Percentiles rank a stretch among this genome's conserved stretches.
Evolutionary conservation across 352 stramenopile genomes (phyloP).

Genomic region (Globisporangium cystogenes): DNA sequence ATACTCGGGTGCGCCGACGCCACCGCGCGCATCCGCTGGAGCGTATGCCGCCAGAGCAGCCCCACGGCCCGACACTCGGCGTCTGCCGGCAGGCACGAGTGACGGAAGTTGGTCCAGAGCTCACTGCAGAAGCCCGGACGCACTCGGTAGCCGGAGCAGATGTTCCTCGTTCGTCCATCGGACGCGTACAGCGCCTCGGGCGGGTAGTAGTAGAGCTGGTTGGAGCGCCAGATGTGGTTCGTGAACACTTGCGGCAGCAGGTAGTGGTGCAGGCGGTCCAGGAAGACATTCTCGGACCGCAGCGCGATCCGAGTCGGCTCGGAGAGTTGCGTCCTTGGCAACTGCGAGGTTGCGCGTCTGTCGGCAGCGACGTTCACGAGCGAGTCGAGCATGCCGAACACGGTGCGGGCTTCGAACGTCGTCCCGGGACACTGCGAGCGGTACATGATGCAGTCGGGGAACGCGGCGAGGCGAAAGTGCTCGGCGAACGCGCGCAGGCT

Average conservation of each 20-base stretch:
- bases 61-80: conserved; percentile 29
- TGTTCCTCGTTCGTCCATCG: not conserved
- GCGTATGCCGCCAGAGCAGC: conserved; percentile 5
- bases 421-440: conserved; percentile 6
- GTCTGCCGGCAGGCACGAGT: conserved; percentile 27
- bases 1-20: not conserved
- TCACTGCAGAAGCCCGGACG: conserved; percentile 10
- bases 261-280: conserved; percentile 40
- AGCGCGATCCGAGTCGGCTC: conserved; percentile 3
- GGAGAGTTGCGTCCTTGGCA: not conserved
- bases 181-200: conserved; percentile 10
- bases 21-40: not conserved
- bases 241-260: conserved; percentile 26
- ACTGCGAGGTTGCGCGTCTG: not conserved
- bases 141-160: conserved; percentile 16
- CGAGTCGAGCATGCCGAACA: conserved; percentile 29
- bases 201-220: conserved; percentile 26
- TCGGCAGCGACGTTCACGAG: conserved; percentile 15
- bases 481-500: conserved; percentile 21
- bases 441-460: conserved; percentile 29
- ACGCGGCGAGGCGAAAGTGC: conserved; percentile 12
- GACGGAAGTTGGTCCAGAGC: conserved; percentile 7
- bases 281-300: conserved; percentile 17
- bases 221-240: conserved; percentile 24
- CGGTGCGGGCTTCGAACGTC: conserved; percentile 12